phyloP scores from a whole-genome alignment of 148 eudicot genomes.

The Pharnaceum exiguum region DNA sequence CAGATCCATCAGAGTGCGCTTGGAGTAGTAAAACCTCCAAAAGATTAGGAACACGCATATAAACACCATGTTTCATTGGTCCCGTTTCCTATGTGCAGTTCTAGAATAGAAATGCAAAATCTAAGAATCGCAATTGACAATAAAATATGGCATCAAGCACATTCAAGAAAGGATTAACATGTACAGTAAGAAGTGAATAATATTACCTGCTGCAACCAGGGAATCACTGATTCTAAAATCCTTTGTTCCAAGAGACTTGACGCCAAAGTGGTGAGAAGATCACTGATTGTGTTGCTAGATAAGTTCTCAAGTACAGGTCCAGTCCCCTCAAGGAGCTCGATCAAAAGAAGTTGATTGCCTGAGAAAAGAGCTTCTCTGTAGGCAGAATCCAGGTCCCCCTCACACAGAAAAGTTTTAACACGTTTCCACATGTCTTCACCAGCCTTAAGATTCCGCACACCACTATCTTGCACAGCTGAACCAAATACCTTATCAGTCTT shows the following conservation, averaged over 20 bases:
- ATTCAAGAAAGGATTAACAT: neutral
- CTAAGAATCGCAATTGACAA: too few relatives aligned
- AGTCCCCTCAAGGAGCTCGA: slow-evolving; percentile 71
- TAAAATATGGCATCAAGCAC: neutral
- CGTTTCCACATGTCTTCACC: slow-evolving; percentile 38
- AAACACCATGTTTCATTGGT: too few relatives aligned
- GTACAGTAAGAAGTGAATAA: neutral
- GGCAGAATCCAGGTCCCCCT: slow-evolving; percentile 74
- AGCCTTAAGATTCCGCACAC: slow-evolving; percentile 30
- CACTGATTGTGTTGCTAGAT: slow-evolving; percentile 53
- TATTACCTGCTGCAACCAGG: slow-evolving; percentile 90
- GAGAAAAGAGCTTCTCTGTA: slow-evolving; percentile 68
- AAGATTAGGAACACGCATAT: too few relatives aligned
- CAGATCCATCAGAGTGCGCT: too few relatives aligned
- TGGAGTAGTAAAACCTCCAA: too few relatives aligned
- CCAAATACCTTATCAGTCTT: slow-evolving; percentile 22
- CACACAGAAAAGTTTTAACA: slow-evolving; percentile 44
- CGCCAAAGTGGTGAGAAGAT: slow-evolving; percentile 48
- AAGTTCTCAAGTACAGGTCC: slow-evolving; percentile 77
- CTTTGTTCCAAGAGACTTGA: slow-evolving; percentile 48
- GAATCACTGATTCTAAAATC: slow-evolving; percentile 48
- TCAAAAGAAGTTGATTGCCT: slow-evolving; percentile 50
- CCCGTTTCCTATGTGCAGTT: too few relatives aligned
- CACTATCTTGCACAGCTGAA: slow-evolving; percentile 19
- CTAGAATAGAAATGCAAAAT: too few relatives aligned